phyloP scores from a whole-genome alignment of 2,329 filamentous ascomycete genomes.

The Fusarium annulatum region DNA sequence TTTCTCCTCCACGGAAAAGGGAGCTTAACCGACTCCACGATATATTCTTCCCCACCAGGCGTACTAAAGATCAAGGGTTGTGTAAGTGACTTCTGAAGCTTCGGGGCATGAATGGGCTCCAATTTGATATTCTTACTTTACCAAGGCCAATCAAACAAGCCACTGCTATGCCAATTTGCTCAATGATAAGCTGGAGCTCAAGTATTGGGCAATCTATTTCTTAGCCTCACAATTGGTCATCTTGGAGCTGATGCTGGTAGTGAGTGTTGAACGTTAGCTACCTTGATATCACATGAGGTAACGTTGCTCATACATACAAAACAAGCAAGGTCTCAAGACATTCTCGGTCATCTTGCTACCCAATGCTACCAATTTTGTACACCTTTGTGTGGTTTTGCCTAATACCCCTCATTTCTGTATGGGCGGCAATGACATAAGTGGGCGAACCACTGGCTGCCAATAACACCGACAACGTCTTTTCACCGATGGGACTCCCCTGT shows the following conservation, averaged over 20 bases:
- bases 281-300: background rate
- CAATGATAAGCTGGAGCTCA: background rate
- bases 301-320: background rate
- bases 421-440: slow-evolving; percentile 2
- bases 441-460: slow-evolving; percentile 19
- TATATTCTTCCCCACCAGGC: background rate
- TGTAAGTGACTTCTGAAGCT: background rate
- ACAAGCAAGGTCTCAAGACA: background rate
- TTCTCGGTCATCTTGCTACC: background rate
- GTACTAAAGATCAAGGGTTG: background rate
- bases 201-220: background rate
- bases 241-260: background rate
- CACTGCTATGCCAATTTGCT: background rate
- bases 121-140: background rate
- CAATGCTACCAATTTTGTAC: background rate
- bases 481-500: background rate
- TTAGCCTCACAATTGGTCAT: background rate
- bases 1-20: background rate
- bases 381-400: background rate
- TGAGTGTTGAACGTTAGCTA: background rate
- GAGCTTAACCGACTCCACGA: background rate
- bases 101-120: background rate
- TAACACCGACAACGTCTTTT: background rate
- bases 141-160: background rate
- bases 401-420: slow-evolving; percentile 2